Evolutionary conservation across 441 rosid species (phyloP).

Genomic region (Brassica hybrid): DNA sequence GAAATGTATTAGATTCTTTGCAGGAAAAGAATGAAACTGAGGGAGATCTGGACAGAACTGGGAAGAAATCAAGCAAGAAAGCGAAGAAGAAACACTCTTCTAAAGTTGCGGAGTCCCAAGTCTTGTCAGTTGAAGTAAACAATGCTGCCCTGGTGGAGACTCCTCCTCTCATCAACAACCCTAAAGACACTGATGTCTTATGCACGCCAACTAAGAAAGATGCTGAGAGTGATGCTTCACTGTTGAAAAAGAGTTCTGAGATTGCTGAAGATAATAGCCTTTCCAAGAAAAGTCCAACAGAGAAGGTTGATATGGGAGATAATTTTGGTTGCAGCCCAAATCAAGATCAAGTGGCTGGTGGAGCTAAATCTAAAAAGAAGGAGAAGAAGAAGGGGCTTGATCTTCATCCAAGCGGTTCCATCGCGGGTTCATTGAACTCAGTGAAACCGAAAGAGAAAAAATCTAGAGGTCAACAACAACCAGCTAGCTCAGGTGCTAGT

Average conservation of each 20-base stretch:
- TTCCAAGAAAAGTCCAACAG: conserved; percentile 7
- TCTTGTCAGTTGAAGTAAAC: conserved; percentile 20
- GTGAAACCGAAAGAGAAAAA: too few species aligned
- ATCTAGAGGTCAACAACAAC: conserved; percentile 21
- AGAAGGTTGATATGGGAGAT: conserved; percentile 31
- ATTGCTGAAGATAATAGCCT: conserved; percentile 4
- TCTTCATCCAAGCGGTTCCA: conserved; percentile 24
- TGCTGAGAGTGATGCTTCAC: conserved; percentile 10
- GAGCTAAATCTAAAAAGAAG: conserved; percentile 28
- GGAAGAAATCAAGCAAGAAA: conserved; percentile 36
- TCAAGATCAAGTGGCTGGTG: not conserved
- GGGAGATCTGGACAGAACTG: conserved; percentile 18
- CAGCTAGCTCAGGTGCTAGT: conserved; percentile 35
- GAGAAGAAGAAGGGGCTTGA: conserved; percentile 23
- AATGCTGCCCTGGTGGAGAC: conserved; percentile 14
- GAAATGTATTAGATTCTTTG: conserved; percentile 38
- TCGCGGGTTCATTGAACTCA: too few species aligned
- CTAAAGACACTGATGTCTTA: not conserved
- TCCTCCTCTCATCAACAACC: conserved; percentile 17
- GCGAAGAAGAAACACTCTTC: conserved; percentile 24
- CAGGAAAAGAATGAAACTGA: conserved; percentile 29
- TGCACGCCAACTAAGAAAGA: conserved; percentile 14
- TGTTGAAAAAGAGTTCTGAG: conserved; percentile 12
- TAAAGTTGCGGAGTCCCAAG: conserved; percentile 21
- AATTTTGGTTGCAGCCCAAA: conserved; percentile 28